Conservation (phyloP, 768 basidiomycete genomes). For the Cystobasidium ongulense region DNA sequence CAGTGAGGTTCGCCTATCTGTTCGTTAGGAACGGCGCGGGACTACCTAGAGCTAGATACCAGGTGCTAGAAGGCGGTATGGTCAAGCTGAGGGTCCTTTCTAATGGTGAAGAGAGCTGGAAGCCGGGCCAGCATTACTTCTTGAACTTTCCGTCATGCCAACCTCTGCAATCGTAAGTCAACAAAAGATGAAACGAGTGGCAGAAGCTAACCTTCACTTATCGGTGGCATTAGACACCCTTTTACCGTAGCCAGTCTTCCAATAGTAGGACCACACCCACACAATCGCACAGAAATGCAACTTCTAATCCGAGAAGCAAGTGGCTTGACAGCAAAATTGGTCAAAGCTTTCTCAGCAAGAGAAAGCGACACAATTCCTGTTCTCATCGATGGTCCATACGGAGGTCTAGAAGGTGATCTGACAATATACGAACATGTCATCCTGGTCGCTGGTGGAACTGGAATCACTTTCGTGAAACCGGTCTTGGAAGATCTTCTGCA, state of each 20-base stretch:
- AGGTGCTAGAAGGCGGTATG: conserved; percentile 35
- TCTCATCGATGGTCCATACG: conserved; percentile 42
- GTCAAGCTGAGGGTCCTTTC: conserved; percentile 36
- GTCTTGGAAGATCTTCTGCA: conserved; percentile 9
- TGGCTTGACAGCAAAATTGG: conserved; percentile 15
- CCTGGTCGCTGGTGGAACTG: conserved; percentile 39
- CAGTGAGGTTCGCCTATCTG: conserved; percentile 39
- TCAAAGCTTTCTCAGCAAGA: neutral
- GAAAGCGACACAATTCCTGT: conserved; percentile 33
- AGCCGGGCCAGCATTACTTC: conserved; percentile 41
- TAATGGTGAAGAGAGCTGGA: conserved; percentile 34
- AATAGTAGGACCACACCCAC: conserved; percentile 18
- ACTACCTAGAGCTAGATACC: conserved; percentile 34
- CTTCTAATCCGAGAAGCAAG: conserved; percentile 28
- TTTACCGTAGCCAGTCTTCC: conserved; percentile 40
- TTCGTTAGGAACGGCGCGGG: conserved; percentile 38
- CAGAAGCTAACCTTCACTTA: neutral
- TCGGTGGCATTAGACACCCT: conserved; percentile 32
- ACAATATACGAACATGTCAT: conserved; percentile 31
- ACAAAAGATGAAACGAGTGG: neutral
- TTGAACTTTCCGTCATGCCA: conserved; percentile 39
- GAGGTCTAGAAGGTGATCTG: conserved; percentile 34
- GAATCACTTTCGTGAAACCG: conserved; percentile 32
- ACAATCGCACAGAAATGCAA: conserved; percentile 26
- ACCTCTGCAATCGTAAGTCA: conserved; percentile 36